Percentiles rank a stretch among this genome's conserved stretches.
Conservation (phyloP, 805 yeast genomes). For the Cephaloascus fragrans region DNA sequence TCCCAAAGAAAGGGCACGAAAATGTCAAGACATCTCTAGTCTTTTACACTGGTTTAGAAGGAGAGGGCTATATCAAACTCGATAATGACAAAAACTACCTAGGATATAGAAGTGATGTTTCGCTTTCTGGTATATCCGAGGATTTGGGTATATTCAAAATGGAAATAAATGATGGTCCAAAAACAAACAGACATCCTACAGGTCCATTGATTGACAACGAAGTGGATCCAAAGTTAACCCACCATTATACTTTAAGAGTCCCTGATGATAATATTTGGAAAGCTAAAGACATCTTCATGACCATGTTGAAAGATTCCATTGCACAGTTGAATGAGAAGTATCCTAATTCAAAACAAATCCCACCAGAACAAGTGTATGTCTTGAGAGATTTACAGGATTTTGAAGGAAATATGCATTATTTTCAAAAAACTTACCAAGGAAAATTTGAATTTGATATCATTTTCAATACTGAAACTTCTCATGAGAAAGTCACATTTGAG, state of each 20-base stretch:
- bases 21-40: conserved; percentile 53
- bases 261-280: conserved; percentile 71
- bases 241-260: conserved; percentile 57
- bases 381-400: conserved; percentile 50
- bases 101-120: conserved; percentile 27
- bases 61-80: conserved; percentile 25
- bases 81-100: conserved; percentile 14
- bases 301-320: conserved; percentile 64
- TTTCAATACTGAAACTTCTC: conserved; percentile 38
- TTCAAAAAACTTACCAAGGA: conserved; percentile 72
- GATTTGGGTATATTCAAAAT: conserved; percentile 63
- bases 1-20: conserved; percentile 42
- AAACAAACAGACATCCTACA: conserved; percentile 32
- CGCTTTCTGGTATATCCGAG: conserved; percentile 35
- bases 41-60: conserved; percentile 73
- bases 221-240: conserved; percentile 50
- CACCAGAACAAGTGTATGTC: conserved; percentile 41
- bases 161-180: conserved; percentile 46
- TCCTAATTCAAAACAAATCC: conserved; percentile 15
- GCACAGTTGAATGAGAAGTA: conserved; percentile 24
- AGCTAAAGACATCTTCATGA: conserved; percentile 65
- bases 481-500: conserved; percentile 25
- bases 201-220: conserved; percentile 20
- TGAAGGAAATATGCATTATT: conserved; percentile 68
- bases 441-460: conserved; percentile 64